Evolutionary conservation across 2,329 filamentous ascomycete species (phyloP), one percentile per base, ranked within the genome.

Genomic region (Aspergillus sojae): DNA sequence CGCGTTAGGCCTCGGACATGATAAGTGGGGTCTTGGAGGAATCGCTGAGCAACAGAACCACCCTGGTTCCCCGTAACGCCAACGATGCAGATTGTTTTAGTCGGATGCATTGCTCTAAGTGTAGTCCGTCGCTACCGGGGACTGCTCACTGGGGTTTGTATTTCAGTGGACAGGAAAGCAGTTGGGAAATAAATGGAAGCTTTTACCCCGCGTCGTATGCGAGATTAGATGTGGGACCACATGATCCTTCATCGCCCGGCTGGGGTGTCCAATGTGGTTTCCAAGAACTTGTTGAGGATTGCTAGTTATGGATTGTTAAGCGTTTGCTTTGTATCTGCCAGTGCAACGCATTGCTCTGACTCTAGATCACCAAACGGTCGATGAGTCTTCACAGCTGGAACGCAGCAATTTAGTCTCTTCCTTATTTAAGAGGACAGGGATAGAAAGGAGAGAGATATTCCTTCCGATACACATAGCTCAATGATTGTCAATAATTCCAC

Each of bases 1-100:
- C 75, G 73, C 10, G 72, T 75, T 11, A 77, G 34, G 19, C 70
- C 75, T 14, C 75, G 72, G 57, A 77, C 62, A 12, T 65, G 63
- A 64, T 68, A 77, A 45, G 46, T 62, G 11, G 69, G 65, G 32
- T 67, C 65, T n/a, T 68, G 52, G 9, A 72, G 66, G 61, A 75
- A 75, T 0, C 64, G 62, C 3, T 55, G 36, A 55, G 67, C 69
- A 16, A 74, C 71, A 19, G 70, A 72, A 53, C 62, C 58, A 26
- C 72, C 72, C 61, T 72, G 68, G 34, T 70, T 69, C 5, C 69
- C 69, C 2, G 69, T 70, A 28, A 65, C 50, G 23, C 69, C 69
- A 41, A 70, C 48, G 14, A 71, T 65, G 46, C 39, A 39, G 46
- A 70, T 65, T 4, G 36, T 61, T 61, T 65, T 68, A 30, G 57